Base-by-base conservation (phyloP, 148 eudicot species). In the Pouteria glomerata region DNA sequence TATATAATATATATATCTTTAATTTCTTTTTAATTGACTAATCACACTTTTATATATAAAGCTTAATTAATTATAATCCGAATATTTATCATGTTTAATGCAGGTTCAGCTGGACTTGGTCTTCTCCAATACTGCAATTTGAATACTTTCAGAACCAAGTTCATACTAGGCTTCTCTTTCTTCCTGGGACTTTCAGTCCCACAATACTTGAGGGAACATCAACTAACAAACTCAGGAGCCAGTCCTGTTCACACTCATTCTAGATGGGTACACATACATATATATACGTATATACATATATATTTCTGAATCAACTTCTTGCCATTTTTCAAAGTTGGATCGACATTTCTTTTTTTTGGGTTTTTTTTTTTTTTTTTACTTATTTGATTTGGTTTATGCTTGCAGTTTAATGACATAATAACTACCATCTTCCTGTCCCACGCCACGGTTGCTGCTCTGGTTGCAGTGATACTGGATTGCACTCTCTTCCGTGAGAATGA, bases 101-200 rank as follows among this genome's bases (percentile, higher is more conserved):
- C 88, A 92, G 98, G 90, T 58, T 84, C 96, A 21, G 93, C 89
- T 75, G 98, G 98, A 1, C 66, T 93, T 2, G 85, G 95, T 65
- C 76, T 81, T 76, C 90, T 93, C 19, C 98, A 93, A 47, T 93
- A 87, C 42, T 93, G 98, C 73, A 93, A 93, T 82, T 82, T 90
- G 64, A 93, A 93, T 75, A 90, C 86, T 74, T 85, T 88, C 85
- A 86, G 96, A 76, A 88, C 94, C 23, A 82, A 84, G 55, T 80
- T 88, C 56, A 81, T 92, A 48, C 35, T 90, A 35, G 96, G 98
- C 60, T 81, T 90, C 63, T 84, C 98, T 29, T 82, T 82, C 71
- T 87, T 85, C 81, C 68, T 83, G 56, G 93, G 89, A 4, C 84
- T 92, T 29, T 88, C 98, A 4, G 66, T 90, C 44, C 91, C 98